Base-by-base conservation (phyloP, 306 rosid species). In the Betula pendula region DNA sequence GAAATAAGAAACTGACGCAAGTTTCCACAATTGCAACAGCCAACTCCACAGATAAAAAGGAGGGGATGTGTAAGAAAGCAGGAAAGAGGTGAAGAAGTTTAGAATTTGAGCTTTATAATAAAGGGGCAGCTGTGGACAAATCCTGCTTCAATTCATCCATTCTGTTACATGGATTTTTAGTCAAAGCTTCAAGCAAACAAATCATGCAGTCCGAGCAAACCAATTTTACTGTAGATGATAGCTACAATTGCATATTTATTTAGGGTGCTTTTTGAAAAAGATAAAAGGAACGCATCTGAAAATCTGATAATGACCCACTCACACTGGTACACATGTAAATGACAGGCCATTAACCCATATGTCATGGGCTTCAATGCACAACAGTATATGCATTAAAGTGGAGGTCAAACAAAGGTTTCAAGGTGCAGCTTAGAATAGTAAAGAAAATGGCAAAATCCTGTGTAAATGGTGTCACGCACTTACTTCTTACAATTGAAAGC, bases 401-500 rank as follows among this genome's bases (percentile, higher is more conserved):
- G 73, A 24, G 15, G 38, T 12, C 13, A 69, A 25, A 45, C 4
- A 68, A 24, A 13, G 6, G 35, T 5, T 65, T 38, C 0, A 48
- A 65, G 25, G 48, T 65, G 12, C 47, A 35, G 25, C 22, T 65
- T 65, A 65, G 38, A 38, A 65, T 22, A 2, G 9, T 45, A 44
- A 27, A 44, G 16, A 45, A 49, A 58, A 15, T 19, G 19, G n/a
- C 5, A 70, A 49, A 75, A 62, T 68, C 79, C 76, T 73, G 25
- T 51, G 65, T 29, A 31, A 71, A 19, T 59, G 49, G 31, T 67
- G 42, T 44, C 7, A 19, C 16, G 52, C 42, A 88, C 97, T 85
- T 89, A 95, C 99, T 92, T 91, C 82, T 88, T 92, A 68, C 92
- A 87, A 62, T 95, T 95, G 89, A 91, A 95, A 50, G 94, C 84